Evolutionary conservation across 2,329 filamentous ascomycete species (phyloP).

Genomic region (Anthostomella pinea): DNA sequence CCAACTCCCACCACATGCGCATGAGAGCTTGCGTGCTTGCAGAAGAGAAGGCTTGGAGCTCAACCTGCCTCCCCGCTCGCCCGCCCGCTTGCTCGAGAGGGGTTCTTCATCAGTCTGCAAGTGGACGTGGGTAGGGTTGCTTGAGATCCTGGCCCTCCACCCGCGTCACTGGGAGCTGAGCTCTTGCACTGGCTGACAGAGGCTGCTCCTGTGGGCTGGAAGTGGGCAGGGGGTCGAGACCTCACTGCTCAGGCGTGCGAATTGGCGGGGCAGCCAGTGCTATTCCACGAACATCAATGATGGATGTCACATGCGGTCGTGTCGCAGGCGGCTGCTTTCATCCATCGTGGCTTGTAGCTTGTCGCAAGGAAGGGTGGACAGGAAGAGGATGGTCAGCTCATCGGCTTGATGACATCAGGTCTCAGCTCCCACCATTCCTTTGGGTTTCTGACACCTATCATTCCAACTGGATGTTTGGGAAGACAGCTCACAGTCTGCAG

Average conservation of each 20-base stretch:
- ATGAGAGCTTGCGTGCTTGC: too few relatives aligned
- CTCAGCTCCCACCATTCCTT: conserved; percentile 7
- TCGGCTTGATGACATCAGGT: conserved; percentile 22
- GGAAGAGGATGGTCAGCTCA: conserved; percentile 3
- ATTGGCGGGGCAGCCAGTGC: conserved; percentile 23
- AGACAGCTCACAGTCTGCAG: too few relatives aligned
- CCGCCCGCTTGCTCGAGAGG: too few relatives aligned
- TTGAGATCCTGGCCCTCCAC: too few relatives aligned
- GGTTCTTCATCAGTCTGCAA: too few relatives aligned
- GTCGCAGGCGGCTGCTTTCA: not conserved
- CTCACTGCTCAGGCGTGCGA: conserved; percentile 16
- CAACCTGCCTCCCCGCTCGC: too few relatives aligned
- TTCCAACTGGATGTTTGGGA: conserved; percentile 11
- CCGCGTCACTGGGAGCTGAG: too few relatives aligned
- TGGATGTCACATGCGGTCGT: too few relatives aligned
- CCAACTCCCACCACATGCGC: too few relatives aligned
- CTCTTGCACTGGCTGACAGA: conserved; percentile 22
- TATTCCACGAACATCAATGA: too few relatives aligned
- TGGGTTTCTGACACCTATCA: conserved; percentile 18
- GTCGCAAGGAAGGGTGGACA: not conserved
- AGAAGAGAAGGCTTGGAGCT: too few relatives aligned
- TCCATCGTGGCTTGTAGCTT: conserved; percentile 1
- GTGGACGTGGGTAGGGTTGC: too few relatives aligned
- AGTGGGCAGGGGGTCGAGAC: conserved; percentile 15
- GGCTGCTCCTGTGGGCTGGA: conserved; percentile 6